Evolutionary conservation across 2,329 filamentous ascomycete genomes (phyloP).

Genomic region (Fusarium setosum): DNA sequence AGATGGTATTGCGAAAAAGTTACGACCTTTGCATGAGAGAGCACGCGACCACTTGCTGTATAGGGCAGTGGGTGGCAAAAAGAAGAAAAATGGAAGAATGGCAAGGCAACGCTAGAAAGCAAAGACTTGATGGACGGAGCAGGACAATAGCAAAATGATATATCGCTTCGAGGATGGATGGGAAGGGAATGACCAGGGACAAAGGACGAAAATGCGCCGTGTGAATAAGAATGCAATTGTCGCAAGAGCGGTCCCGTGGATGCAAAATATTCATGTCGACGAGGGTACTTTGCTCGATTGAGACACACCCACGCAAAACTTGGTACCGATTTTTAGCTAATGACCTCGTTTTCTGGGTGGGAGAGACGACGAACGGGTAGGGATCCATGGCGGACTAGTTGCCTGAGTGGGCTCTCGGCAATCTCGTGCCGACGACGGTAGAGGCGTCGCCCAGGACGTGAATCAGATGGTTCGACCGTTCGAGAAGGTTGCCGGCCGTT

Average conservation of each 20-base stretch:
- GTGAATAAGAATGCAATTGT: constrained; percentile 10
- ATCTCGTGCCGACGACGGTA: constrained; percentile 33
- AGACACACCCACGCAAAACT: constrained; percentile 27
- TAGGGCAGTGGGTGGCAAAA: constrained; percentile 23
- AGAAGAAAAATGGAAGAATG: constrained; percentile 4
- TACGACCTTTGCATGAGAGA: constrained; percentile 22
- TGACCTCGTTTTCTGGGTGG: constrained; percentile 13
- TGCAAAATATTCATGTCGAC: constrained; percentile 23
- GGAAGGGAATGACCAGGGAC: constrained; percentile 8
- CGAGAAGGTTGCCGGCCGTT: constrained; percentile 21
- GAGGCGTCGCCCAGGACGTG: constrained; percentile 14
- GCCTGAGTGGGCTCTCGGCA: constrained; percentile 31
- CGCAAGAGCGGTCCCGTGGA: constrained; percentile 27
- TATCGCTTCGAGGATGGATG: neutral
- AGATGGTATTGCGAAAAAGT: constrained; percentile 17
- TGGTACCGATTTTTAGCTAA: constrained; percentile 25
- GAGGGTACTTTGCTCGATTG: constrained; percentile 29
- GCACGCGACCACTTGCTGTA: constrained; percentile 39
- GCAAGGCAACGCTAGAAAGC: constrained; percentile 8
- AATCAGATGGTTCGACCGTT: constrained; percentile 28
- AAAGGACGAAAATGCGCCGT: constrained; percentile 27
- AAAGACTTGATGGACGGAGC: neutral
- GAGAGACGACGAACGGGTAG: constrained; percentile 10
- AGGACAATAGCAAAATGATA: neutral
- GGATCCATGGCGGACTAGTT: constrained; percentile 1